These are phyloP conservation scores for Annona cherimola DNA, from an alignment of 164 flowering plant genomes.

Conservation along the genomic window DNA sequence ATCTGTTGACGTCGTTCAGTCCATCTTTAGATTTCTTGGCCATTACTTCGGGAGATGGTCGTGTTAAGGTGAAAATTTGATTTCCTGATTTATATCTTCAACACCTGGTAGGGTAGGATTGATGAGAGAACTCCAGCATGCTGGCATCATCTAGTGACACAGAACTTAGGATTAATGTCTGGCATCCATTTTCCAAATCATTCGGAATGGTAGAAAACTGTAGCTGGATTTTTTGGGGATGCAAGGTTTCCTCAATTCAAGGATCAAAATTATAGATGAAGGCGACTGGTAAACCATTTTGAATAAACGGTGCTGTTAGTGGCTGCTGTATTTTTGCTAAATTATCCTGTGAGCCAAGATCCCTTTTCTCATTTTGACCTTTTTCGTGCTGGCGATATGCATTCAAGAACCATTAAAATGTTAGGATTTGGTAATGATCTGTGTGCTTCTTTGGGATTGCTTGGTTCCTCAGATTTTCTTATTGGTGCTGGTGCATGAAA, in stretches of 20 bases:
- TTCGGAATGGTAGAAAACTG: not conserved
- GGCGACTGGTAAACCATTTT: too few species aligned
- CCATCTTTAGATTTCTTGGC: conserved; percentile 71
- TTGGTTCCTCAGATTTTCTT: not conserved
- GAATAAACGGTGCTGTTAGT: too few species aligned
- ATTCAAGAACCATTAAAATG: not conserved
- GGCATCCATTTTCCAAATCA: not conserved
- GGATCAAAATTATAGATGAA: not conserved
- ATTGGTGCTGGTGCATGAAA: not conserved
- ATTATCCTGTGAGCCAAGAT: not conserved
- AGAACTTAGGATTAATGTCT: not conserved
- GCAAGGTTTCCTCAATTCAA: not conserved
- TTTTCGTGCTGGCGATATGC: not conserved
- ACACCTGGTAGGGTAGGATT: not conserved
- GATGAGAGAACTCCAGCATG: not conserved
- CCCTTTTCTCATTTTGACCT: not conserved
- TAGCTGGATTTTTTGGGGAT: not conserved
- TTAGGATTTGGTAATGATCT: not conserved
- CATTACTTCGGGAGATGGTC: conserved; percentile 76
- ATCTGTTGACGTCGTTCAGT: conserved; percentile 73
- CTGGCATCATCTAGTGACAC: not conserved
- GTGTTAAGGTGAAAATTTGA: conserved; percentile 61
- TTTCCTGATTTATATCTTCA: not conserved
- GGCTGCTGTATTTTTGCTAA: too few species aligned
- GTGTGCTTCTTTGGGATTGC: not conserved